Evolutionary conservation across 257 asterid genomes (phyloP), one percentile per base, ranked within the genome.

Genomic region (Gentiana macrophylla): DNA sequence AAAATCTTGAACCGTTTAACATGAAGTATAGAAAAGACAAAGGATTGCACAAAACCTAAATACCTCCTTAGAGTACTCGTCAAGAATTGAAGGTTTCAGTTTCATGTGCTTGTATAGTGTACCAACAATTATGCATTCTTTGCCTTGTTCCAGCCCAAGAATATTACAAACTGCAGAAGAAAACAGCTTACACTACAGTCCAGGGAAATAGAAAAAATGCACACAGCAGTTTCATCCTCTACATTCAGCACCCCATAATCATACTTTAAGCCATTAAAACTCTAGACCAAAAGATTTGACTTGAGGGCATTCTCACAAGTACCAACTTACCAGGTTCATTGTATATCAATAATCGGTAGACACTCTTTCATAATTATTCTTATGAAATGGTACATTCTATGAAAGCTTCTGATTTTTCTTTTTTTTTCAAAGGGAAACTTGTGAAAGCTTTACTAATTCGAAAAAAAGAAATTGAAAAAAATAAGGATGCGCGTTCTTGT

Each of bases 41-140:
- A 54, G 49, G 50, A 46, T 59, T 55, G 38, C 65, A 13, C 52
- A 62, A 62, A 58, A 61, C 32, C 35, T 13, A 50, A 44, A 32
- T 77, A 92, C 97, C 97, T 81, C 97, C 78, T 88, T 92, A 59
- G 98, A 85, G 72, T 88, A 88, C 80, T 88, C 98, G 57, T 84
- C 97, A 48, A 92, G 95, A 61, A 92, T 57, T 15, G 77, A 66
- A 72, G 97, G 98, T 74, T 87, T 92, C 57, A 92, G 96, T 70
- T 84, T 83, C 98, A 92, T 92, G 76, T 88, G 84, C 78, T 92
- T 92, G 72, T 74, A 88, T 50, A 92, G 75, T 12, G 98, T 87
- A 57, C 98, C 98, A 62, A 92, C 94, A 57, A 88, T 62, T 61
- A 92, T 65, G 70, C 98, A 92, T 48, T 85, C 86, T 64, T 81